Base-by-base conservation (phyloP, 2,329 filamentous ascomycete genomes). In the Trichophyton benhamiae region DNA sequence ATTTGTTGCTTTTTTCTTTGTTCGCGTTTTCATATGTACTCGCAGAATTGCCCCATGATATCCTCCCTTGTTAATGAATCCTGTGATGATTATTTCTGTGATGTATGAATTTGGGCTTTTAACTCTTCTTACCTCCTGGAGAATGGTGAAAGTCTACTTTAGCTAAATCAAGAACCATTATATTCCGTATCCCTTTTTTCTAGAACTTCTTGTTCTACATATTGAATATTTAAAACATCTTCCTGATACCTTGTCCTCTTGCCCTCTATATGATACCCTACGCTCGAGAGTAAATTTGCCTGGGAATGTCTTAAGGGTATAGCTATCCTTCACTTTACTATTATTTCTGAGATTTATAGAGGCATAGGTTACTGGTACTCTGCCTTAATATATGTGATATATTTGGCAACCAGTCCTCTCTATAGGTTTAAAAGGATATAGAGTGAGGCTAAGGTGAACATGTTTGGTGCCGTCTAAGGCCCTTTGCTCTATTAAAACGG, bases 1-100 rank as follows among this genome's bases (percentile, higher is more conserved):
- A 63, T 72, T 61, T 73, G 68, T 58, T 58, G 30, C 7, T 15
- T 42, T 38, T 38, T 20, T 25, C 38, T 57, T 17, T 22, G 8
- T 58, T 68, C 68, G 64, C 3, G 7, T 58, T 58, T 30, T 58
- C 55, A 58, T 58, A 33, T 58, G 55, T 58, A 25, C 55, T 58
- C n/a, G n/a, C 17, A 58, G 30, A 25, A 38, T 58, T 17, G 38
- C 27, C 30, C 55, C 38, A 38, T 41, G 55, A 58, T 58, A 58
- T 58, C 55, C 55, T 20, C 33, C 22, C n/a, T 44, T 57, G 52
- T 57, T 57, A 57, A 57, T 57, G 52, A 57, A 38, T 25, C 15
- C n/a, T 58, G 55, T 58, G 38, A 58, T 25, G 55, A 58, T n/a
- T 30, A n/a, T 53, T 53, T 53, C 49, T 53, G 22, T 53, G 22